Base-by-base conservation (phyloP, 805 yeast species). In the Teunomyces funiuensis region DNA sequence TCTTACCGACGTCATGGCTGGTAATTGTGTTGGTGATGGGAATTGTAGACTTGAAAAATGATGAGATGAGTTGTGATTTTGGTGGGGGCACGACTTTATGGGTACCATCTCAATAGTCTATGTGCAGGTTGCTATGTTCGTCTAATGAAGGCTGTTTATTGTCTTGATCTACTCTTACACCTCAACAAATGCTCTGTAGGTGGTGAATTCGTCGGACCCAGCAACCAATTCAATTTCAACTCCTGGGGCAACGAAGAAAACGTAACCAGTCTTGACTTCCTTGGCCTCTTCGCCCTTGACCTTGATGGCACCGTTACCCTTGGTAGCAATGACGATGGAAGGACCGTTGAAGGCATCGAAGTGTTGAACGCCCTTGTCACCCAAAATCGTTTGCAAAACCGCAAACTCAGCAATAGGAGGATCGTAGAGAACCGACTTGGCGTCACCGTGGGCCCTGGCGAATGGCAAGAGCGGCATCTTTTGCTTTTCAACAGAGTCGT, bases 381-480 rank as follows among this genome's bases (percentile, higher is more conserved):
- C 70, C 56, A 84, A 83, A 34, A 79, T 77, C 33, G 91, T 83
- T 67, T 87, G 89, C 57, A 93, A 74, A n/a, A 93, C 97, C 4
- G 96, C 76, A 58, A 93, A 93, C 72, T 93, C 99, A 47, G 83
- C 95, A 59, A 93, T 93, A 44, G 99, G 99, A 25, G 99, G 99
- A 62, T 93, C 85, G 66, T 83, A 93, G 51, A 90, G 69, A 28
- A 74, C 74, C 14, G 83, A 73, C 49, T 69, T 74, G 37, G 88
- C 91, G 39, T 71, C 83, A 47, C 93, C 93, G 8, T 69, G 57
- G 16, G 86, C 75, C 65, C 81, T 80, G 36, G 70, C 58, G 53
- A 83, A 85, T 11, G 67, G 48, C 49, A 69, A 64, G 20, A 86
- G 79, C 36, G 79, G 78, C 93, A 91, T 87, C 68, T 88, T 89